These are phyloP conservation scores for Byssoonygena ceratinophila DNA, from an alignment of 2,329 filamentous ascomycete genomes.

Conservation along the genomic window DNA sequence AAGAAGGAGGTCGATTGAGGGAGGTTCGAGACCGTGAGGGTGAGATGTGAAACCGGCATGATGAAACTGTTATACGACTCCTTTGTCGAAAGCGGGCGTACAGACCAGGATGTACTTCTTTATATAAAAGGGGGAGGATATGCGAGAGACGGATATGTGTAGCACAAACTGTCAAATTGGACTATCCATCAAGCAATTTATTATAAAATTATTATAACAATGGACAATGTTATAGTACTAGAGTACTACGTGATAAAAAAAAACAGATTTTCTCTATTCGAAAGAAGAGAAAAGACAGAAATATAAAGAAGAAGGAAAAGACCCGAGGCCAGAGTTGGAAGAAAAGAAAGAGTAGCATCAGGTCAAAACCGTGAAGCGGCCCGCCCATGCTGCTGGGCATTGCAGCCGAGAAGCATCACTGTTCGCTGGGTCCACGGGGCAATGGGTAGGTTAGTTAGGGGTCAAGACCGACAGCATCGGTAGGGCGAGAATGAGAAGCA, in stretches of 20 bases:
- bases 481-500: neutral
- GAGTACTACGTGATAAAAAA: neutral
- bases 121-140: neutral
- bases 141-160: neutral
- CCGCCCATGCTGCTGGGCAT: too few relatives aligned
- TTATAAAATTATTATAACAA: neutral
- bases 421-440: constrained; percentile 14
- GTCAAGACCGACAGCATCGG: too few relatives aligned
- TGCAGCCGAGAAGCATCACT: constrained; percentile 3
- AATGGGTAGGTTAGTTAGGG: neutral
- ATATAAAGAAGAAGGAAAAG: constrained; percentile 1
- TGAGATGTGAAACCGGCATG: constrained; percentile 55
- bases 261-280: constrained; percentile 3
- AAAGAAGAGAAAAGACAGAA: neutral
- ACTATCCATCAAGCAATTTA: neutral
- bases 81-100: neutral
- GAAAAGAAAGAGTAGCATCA: constrained; percentile 1
- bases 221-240: neutral
- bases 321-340: neutral
- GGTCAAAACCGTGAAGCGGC: constrained; percentile 1
- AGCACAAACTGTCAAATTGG: constrained; percentile 8
- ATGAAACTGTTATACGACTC: constrained; percentile 8
- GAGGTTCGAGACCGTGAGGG: constrained; percentile 63
- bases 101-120: neutral
- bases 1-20: constrained; percentile 76